Conservation (phyloP, 2,329 filamentous ascomycete genomes). For the Cordyceps tenuipes region DNA sequence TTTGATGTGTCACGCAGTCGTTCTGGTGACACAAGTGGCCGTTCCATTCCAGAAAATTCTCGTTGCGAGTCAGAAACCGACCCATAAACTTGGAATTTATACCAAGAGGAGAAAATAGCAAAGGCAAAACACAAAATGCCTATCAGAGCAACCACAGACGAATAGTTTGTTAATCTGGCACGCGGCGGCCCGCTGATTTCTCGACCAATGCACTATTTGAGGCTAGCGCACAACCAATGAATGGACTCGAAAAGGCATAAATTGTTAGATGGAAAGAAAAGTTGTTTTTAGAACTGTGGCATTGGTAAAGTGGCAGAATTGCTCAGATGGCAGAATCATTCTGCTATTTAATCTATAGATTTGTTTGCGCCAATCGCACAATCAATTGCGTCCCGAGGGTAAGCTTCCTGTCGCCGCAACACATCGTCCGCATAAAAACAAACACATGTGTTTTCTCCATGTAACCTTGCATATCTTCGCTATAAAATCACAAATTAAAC, state of each 20-base stretch:
- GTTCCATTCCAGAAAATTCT: too few relatives aligned
- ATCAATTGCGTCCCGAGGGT: background rate
- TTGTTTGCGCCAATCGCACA: background rate
- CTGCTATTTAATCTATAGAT: background rate
- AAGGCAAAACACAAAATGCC: background rate
- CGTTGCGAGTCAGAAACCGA: background rate
- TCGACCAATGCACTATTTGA: background rate
- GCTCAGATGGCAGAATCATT: background rate
- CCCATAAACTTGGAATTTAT: background rate
- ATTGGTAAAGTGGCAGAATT: background rate
- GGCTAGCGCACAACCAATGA: background rate
- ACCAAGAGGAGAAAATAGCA: background rate
- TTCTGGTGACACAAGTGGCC: background rate
- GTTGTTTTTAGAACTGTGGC: too few relatives aligned
- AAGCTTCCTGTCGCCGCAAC: background rate
- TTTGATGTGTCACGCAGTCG: background rate
- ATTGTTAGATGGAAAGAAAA: too few relatives aligned
- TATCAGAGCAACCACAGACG: background rate
- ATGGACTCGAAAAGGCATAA: background rate
- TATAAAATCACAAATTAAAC: conserved; percentile 65
- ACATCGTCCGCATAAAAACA: background rate
- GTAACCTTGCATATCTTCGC: background rate
- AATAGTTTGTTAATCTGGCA: background rate
- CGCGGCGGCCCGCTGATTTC: conserved; percentile 6
- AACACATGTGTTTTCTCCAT: background rate